Percentiles rank a stretch among this genome's conserved stretches.
Evolutionary conservation across 176 grass and related monocot species (phyloP).

Genomic region (Aegilops bicornis): DNA sequence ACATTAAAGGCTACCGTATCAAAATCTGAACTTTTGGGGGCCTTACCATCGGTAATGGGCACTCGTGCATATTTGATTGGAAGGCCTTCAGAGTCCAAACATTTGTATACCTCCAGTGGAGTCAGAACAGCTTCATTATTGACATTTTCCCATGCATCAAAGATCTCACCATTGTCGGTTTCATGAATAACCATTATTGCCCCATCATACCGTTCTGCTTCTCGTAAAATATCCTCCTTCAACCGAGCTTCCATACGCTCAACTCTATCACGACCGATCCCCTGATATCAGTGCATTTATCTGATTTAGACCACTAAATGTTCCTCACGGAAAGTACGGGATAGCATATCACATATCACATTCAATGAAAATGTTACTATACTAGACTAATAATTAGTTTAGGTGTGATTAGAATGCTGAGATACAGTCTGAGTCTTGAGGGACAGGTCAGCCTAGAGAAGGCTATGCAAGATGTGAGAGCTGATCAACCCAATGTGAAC

Average conservation of each 20-base stretch:
- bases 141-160: slow-evolving; percentile 91
- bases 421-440: not conserved
- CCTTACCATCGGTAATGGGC: slow-evolving; percentile 99
- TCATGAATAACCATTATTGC: slow-evolving; percentile 97
- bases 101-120: slow-evolving; percentile 87
- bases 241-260: slow-evolving; percentile 97
- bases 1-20: slow-evolving; percentile 84
- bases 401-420: not conserved
- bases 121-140: slow-evolving; percentile 81
- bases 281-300: slow-evolving; percentile 44
- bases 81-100: slow-evolving; percentile 81
- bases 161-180: slow-evolving; percentile 82
- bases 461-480: not conserved
- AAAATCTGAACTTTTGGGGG: slow-evolving; percentile 98
- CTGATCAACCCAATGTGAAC: not conserved
- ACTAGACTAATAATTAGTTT: slow-evolving; percentile 4
- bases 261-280: slow-evolving; percentile 86
- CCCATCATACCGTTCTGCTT: slow-evolving; percentile 71
- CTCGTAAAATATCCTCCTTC: slow-evolving; percentile 93
- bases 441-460: not conserved
- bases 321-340: not conserved
- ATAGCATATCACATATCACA: not conserved
- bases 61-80: slow-evolving; percentile 91
- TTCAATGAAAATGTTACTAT: not conserved
- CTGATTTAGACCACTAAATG: slow-evolving; percentile 22